These are phyloP conservation scores for Euphorbia lathyris DNA, from an alignment of 345 rosid genomes.

Conservation along the genomic window DNA sequence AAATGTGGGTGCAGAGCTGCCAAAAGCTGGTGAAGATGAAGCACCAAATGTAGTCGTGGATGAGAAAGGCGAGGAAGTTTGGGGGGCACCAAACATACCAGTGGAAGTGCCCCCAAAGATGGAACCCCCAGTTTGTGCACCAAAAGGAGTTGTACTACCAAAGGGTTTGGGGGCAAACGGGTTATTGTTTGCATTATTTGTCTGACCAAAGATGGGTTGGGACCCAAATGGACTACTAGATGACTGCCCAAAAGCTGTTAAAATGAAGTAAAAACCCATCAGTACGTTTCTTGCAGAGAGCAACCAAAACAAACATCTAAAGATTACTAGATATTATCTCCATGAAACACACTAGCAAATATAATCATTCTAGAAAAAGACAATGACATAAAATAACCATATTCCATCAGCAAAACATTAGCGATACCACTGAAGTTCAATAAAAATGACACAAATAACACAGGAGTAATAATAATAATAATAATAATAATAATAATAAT, in stretches of 20 bases:
- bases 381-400: not conserved
- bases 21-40: conserved; percentile 72
- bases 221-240: conserved; percentile 67
- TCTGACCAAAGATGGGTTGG: conserved; percentile 70
- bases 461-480: not conserved
- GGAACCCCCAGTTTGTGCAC: conserved; percentile 70
- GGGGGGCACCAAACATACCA: conserved; percentile 76
- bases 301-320: not conserved
- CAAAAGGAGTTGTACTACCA: conserved; percentile 66
- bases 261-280: conserved; percentile 10
- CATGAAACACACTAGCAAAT: not conserved
- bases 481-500: too few relatives aligned
- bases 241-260: conserved; percentile 79
- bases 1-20: conserved; percentile 58
- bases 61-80: conserved; percentile 61
- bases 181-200: conserved; percentile 49
- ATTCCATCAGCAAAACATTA: not conserved
- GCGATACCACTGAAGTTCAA: not conserved
- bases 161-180: conserved; percentile 75
- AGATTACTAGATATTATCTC: not conserved
- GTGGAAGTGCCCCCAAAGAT: conserved; percentile 86
- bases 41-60: conserved; percentile 70
- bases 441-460: not conserved
- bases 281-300: not conserved
- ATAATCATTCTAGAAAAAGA: not conserved